Conservation (phyloP, 345 rosid species). For the Eutrema heterophyllum region DNA sequence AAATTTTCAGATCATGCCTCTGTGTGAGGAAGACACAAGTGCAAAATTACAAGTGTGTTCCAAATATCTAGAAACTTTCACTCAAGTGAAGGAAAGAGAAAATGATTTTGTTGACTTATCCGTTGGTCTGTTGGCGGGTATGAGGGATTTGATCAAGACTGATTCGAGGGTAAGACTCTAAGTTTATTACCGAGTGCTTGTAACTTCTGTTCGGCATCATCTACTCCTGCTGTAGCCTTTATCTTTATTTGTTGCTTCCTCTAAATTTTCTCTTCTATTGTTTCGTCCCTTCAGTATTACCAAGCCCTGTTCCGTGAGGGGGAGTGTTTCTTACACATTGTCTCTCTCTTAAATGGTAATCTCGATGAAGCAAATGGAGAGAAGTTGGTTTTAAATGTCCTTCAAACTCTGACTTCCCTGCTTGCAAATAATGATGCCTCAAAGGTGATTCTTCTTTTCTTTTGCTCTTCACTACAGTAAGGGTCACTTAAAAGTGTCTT, state of each 20-base stretch:
- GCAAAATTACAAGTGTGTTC: constrained; percentile 75
- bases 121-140: constrained; percentile 72
- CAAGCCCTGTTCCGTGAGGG: constrained; percentile 86
- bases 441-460: constrained; percentile 52
- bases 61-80: constrained; percentile 80
- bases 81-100: constrained; percentile 80
- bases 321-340: constrained; percentile 92
- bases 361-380: constrained; percentile 74
- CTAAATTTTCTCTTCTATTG: constrained; percentile 21
- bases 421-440: constrained; percentile 80
- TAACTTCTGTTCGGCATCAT: background rate
- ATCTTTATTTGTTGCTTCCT: constrained; percentile 9
- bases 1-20: constrained; percentile 48
- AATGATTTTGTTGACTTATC: constrained; percentile 56
- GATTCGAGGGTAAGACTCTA: constrained; percentile 51
- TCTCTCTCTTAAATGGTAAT: constrained; percentile 83
- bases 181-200: background rate
- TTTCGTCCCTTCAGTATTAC: constrained; percentile 57
- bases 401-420: constrained; percentile 73
- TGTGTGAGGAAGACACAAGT: constrained; percentile 55
- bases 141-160: constrained; percentile 67
- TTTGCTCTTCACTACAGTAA: background rate
- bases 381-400: constrained; percentile 82
- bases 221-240: background rate
- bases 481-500: background rate